These are phyloP conservation scores for Anthracocystis walkeri DNA, from an alignment of 1,284 basidiomycete species.

Conservation along the genomic window DNA sequence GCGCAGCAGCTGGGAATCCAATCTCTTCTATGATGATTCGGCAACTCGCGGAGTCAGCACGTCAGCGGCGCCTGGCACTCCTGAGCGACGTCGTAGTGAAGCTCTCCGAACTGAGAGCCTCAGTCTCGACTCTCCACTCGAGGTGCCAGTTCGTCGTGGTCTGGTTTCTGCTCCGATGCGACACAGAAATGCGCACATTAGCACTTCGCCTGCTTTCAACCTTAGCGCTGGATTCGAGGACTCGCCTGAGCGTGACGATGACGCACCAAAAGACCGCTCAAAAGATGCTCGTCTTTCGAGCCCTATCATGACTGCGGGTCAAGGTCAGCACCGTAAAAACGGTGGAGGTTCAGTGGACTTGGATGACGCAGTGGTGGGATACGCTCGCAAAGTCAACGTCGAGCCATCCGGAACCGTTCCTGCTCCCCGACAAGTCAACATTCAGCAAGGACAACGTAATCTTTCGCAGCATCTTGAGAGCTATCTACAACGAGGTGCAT, in stretches of 20 bases:
- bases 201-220: conserved; percentile 57
- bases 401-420: conserved; percentile 34
- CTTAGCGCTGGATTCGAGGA: conserved; percentile 49
- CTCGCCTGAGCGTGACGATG: conserved; percentile 31
- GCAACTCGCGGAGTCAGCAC: conserved; percentile 30
- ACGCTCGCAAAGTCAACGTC: conserved; percentile 48
- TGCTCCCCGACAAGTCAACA: conserved; percentile 37
- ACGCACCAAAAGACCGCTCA: conserved; percentile 9
- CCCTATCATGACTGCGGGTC: conserved; percentile 4
- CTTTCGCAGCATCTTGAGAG: conserved; percentile 48
- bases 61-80: conserved; percentile 26
- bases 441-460: conserved; percentile 45
- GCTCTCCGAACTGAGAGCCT: conserved; percentile 21
- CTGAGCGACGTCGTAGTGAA: conserved; percentile 24
- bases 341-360: conserved; percentile 27
- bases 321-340: conserved; percentile 9
- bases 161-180: conserved; percentile 48
- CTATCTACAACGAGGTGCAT: conserved; percentile 33
- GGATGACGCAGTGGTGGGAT: conserved; percentile 42
- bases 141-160: conserved; percentile 52
- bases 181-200: conserved; percentile 60
- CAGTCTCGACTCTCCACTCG: conserved; percentile 37
- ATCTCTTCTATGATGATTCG: conserved; percentile 53
- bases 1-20: conserved; percentile 59
- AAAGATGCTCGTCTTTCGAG: neutral